Percentiles rank a stretch among this genome's conserved stretches.
phyloP scores from a whole-genome alignment of 495 filamentous ascomycete species.

The Hyaloscypha finlandica region DNA sequence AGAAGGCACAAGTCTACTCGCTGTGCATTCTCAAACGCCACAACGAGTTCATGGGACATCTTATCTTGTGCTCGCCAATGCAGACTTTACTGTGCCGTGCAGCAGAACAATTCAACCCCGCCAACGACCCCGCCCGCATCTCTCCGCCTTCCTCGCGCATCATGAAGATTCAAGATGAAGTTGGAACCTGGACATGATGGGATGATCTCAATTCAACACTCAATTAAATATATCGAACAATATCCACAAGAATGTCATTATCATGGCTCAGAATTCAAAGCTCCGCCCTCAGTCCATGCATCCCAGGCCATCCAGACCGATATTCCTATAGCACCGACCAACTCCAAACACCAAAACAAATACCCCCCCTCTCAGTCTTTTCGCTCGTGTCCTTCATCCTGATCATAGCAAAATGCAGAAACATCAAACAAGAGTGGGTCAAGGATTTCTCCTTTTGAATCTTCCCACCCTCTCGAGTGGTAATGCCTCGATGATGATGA shows the following conservation, averaged over 20 bases:
- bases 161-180: background rate
- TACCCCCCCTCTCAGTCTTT: background rate
- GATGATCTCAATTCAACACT: background rate
- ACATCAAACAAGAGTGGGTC: constrained; percentile 33
- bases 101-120: too few species aligned
- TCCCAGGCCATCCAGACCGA: background rate
- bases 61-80: too few species aligned
- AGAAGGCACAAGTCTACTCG: too few species aligned
- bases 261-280: background rate
- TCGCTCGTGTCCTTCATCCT: constrained; percentile 27
- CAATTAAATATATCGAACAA: background rate
- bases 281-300: background rate
- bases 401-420: constrained; percentile 33
- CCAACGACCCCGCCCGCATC: too few species aligned
- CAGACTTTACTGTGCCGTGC: too few species aligned
- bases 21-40: too few species aligned
- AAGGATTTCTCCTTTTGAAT: constrained; percentile 27
- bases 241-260: background rate
- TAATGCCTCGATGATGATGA: constrained; percentile 6
- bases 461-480: constrained; percentile 23
- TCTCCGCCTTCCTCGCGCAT: too few species aligned
- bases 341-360: background rate
- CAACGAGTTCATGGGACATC: too few species aligned
- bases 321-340: background rate
- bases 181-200: background rate